Base-by-base conservation (phyloP, 140 eudicot genomes). In the Erigeron philadelphicus region DNA sequence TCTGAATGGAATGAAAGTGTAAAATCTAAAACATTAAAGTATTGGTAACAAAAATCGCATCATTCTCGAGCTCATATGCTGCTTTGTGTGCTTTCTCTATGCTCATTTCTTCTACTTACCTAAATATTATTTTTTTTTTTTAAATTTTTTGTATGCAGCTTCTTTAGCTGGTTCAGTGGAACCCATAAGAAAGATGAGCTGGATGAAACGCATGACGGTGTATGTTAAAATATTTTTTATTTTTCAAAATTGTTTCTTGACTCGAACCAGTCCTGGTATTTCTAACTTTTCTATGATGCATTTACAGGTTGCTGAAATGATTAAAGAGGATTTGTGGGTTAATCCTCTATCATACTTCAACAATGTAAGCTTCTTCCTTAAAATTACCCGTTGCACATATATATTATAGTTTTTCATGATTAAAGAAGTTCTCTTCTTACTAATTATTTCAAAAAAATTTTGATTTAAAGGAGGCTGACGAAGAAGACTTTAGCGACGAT, bases 271-370 rank as follows among this genome's bases (percentile, higher is more conserved):
- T 43, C 17, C 11, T 35, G 13, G 44, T 54, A 11, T 62, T 68
- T 17, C 6, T 31, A 41, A 72, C 46, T 44, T 66, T 46, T 48
- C 45, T 55, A 54, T 64, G 56, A 56, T 49, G 23, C 53, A 41
- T 52, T 75, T 47, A 50, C 87, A 93, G 97, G 85, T 93, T 80
- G 97, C 99, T 12, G 99, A 93, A 57, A 78, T 90, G 75, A 93
- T 93, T 58, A 93, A 87, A 80, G 99, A 93, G 71, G 99, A 93
- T 74, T 81, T 93, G 73, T 93, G 99, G 99, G 95, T 94, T 25
- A 93, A 93, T 66, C 99, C 99, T 42, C 94, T 94, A 44, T 48
- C 85, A 10, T 94, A 84, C 75, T 94, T 94, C 66, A 87, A 82
- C 87, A 87, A 83, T 79, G 99, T 94, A 81, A 55, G 1, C 18